A percentile compares a stretch with the other conserved stretches of the same genome.
phyloP scores from a whole-genome alignment of 179 eudicot genomes.

The Beta lomatogona region DNA sequence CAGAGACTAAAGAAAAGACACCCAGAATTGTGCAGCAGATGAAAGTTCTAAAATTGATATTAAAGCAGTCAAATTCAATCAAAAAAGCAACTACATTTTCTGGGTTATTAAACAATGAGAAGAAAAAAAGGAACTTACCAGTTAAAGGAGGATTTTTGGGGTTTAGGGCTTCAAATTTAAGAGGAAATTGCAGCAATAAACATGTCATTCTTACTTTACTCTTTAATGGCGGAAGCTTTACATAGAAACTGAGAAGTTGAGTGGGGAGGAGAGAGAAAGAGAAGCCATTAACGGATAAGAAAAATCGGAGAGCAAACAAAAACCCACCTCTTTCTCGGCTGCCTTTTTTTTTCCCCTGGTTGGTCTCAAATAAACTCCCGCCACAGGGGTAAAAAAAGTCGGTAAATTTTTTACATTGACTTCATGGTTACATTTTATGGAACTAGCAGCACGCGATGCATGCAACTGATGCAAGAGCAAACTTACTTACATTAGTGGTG shows the following conservation, averaged over 20 bases:
- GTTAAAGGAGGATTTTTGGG: constrained; percentile 39
- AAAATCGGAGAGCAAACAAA: neutral
- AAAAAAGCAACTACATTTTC: neutral
- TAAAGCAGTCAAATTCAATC: neutral
- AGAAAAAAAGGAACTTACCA: constrained; percentile 31
- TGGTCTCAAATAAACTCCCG: neutral
- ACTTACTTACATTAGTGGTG: no score
- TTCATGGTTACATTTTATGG: no score
- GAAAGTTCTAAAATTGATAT: neutral
- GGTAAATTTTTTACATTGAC: no score
- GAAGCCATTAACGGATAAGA: constrained; percentile 13
- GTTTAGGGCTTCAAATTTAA: constrained; percentile 52
- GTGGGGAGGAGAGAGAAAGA: neutral
- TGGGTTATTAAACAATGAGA: constrained; percentile 37
- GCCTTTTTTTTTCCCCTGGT: neutral
- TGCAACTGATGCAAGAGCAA: no score
- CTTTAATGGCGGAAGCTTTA: neutral
- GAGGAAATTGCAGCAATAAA: constrained; percentile 73
- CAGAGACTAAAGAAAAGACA: neutral
- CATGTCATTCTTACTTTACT: constrained; percentile 42
- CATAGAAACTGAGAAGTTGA: neutral
- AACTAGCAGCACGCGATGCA: no score
- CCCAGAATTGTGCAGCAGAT: neutral
- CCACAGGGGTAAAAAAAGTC: neutral
- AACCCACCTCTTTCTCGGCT: neutral